Percentiles rank a stretch among this genome's conserved stretches.
Conservation (phyloP, 2,329 filamentous ascomycete genomes). For the Colletotrichum sp. region DNA sequence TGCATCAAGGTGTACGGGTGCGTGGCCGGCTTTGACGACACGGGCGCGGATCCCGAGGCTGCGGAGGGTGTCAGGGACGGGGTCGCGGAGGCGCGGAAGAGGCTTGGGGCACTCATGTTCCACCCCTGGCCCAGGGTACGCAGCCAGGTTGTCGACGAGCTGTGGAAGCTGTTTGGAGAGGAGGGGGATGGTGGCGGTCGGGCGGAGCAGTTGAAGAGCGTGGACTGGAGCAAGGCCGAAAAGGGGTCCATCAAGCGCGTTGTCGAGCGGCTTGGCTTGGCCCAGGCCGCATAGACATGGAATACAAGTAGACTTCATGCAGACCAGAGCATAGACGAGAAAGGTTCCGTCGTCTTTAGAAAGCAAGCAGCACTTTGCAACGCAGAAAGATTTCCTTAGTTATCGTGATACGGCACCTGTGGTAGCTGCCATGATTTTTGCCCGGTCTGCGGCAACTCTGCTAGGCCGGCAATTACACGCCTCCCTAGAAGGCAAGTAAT, state of each 20-base stretch:
- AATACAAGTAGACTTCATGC: neutral
- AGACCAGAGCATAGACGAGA: neutral
- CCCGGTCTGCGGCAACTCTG: neutral
- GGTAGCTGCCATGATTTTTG: neutral
- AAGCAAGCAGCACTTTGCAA: neutral
- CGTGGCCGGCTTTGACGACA: conserved; percentile 51
- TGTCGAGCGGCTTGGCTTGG: conserved; percentile 48
- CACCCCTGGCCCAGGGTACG: conserved; percentile 84
- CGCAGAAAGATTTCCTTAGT: neutral
- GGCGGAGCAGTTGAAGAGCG: conserved; percentile 47
- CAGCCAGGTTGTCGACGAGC: conserved; percentile 62
- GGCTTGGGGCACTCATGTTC: conserved; percentile 73
- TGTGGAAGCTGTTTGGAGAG: conserved; percentile 53
- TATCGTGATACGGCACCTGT: neutral
- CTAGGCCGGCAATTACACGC: neutral
- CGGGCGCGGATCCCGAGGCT: conserved; percentile 22
- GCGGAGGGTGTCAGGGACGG: conserved; percentile 42
- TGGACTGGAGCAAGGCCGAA: conserved; percentile 63
- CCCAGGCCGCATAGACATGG: conserved; percentile 16
- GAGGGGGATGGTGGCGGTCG: conserved; percentile 12
- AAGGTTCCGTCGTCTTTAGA: neutral
- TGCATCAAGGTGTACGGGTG: conserved; percentile 81
- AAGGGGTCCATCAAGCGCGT: conserved; percentile 48
- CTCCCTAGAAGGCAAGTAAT: neutral
- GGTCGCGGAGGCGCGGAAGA: conserved; percentile 63